These are phyloP conservation scores for Lagerstroemia speciosa DNA, from an alignment of 345 rosid genomes.

Conservation along the genomic window DNA sequence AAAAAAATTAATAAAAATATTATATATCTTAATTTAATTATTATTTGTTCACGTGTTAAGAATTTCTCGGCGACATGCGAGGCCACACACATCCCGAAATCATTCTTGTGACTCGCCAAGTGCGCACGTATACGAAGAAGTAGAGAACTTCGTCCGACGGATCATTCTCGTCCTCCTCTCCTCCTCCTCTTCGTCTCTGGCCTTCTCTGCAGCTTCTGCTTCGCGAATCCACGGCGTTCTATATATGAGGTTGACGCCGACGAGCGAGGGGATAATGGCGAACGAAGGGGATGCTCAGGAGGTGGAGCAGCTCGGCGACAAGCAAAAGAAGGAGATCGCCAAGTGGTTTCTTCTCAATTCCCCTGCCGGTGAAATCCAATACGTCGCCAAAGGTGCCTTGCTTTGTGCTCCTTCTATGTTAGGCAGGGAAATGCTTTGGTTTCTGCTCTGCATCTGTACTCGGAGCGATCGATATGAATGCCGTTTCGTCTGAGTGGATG, in stretches of 20 bases:
- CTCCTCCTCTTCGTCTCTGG: slow-evolving; percentile 7
- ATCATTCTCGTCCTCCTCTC: slow-evolving; percentile 9
- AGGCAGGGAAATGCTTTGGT: background rate
- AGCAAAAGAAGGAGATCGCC: slow-evolving; percentile 92
- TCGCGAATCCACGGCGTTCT: slow-evolving; percentile 1
- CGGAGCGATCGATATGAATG: background rate
- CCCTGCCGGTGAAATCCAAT: slow-evolving; percentile 96
- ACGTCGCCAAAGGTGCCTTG: slow-evolving; percentile 95
- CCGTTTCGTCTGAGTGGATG: slow-evolving; percentile 10
- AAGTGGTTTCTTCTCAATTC: slow-evolving; percentile 97
- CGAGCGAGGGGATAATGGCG: slow-evolving; percentile 20
- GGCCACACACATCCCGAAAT: no score
- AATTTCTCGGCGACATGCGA: no score
- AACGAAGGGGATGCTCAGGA: slow-evolving; percentile 48
- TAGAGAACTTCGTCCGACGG: slow-evolving; percentile 12
- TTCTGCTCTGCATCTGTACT: slow-evolving; percentile 16
- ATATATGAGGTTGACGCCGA: slow-evolving; percentile 2
- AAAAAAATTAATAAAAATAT: no score
- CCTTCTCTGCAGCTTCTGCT: slow-evolving; percentile 10
- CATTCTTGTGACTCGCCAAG: no score
- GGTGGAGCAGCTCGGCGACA: slow-evolving; percentile 39
- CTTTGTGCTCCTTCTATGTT: background rate
- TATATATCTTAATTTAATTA: no score
- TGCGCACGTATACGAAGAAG: fast-evolving
- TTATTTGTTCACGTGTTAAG: no score